These are phyloP conservation scores for Thelephora ganbajun DNA, from an alignment of 768 basidiomycete genomes.

Conservation along the genomic window DNA sequence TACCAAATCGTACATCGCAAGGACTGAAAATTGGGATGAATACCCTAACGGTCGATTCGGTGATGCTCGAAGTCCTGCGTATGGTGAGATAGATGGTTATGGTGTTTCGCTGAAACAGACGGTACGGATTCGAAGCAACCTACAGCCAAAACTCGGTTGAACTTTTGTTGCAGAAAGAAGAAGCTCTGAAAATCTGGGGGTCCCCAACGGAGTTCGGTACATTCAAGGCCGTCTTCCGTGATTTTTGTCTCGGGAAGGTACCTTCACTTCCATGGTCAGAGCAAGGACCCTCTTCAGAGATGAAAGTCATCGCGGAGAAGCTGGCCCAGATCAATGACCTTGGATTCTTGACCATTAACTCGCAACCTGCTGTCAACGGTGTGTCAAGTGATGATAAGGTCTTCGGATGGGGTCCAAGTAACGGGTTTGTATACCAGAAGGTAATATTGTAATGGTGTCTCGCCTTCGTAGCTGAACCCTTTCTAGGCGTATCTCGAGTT, in stretches of 20 bases:
- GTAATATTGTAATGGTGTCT: conserved; percentile 20
- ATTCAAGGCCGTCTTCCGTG: conserved; percentile 59
- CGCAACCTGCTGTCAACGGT: conserved; percentile 91
- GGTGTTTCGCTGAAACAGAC: conserved; percentile 87
- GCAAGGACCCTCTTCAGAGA: conserved; percentile 74
- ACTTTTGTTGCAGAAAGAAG: conserved; percentile 47
- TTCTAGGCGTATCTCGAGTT: conserved; percentile 91
- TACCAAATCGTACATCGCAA: conserved; percentile 85
- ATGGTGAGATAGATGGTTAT: conserved; percentile 95
- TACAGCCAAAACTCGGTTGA: not conserved
- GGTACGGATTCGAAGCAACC: conserved; percentile 25
- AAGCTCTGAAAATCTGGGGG: conserved; percentile 83
- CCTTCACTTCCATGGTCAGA: conserved; percentile 91
- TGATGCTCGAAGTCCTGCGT: conserved; percentile 93
- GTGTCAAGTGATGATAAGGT: conserved; percentile 70
- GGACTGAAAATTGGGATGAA: conserved; percentile 99
- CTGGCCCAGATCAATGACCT: conserved; percentile 78
- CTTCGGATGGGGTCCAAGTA: conserved; percentile 91
- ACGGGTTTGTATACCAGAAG: conserved; percentile 95
- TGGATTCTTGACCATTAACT: conserved; percentile 95
- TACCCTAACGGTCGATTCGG: conserved; percentile 99
- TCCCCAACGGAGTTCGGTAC: conserved; percentile 55
- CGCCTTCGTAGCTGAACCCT: conserved; percentile 4
- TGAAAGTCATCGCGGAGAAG: conserved; percentile 60
- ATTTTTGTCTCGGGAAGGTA: conserved; percentile 68